Percentiles rank a stretch among this genome's conserved stretches.
These are phyloP conservation scores for Allium fistulosum DNA, from an alignment of 106 monocot genomes.

Conservation along the genomic window DNA sequence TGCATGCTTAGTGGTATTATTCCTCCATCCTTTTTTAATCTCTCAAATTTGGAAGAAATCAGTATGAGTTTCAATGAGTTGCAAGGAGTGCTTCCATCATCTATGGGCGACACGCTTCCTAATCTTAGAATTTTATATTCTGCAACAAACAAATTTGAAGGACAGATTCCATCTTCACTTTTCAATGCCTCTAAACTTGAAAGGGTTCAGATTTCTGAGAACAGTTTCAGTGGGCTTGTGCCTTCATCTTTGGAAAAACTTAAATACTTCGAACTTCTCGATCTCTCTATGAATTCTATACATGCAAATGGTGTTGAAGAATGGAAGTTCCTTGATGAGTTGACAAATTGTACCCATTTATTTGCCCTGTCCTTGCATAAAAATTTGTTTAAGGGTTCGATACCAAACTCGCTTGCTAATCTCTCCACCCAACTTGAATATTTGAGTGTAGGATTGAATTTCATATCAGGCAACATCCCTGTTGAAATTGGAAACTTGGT, in stretches of 20 bases:
- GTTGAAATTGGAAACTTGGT: conserved; percentile 3
- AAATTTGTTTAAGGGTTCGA: conserved; percentile 10
- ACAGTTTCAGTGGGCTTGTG: conserved; percentile 9
- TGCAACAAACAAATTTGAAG: conserved; percentile 7
- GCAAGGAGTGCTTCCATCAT: background rate
- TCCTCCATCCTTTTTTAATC: conserved; percentile 5
- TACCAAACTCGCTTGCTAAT: conserved; percentile 14
- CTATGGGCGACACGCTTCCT: background rate
- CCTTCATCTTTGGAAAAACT: conserved; percentile 6
- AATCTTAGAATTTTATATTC: conserved; percentile 6
- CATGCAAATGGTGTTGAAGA: background rate
- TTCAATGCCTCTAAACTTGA: conserved; percentile 13
- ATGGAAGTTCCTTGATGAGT: conserved; percentile 11
- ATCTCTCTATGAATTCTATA: background rate
- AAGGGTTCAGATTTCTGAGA: background rate
- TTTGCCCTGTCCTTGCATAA: background rate
- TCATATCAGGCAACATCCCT: conserved; percentile 8
- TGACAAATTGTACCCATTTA: conserved; percentile 13
- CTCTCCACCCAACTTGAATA: background rate
- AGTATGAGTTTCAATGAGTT: background rate
- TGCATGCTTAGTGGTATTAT: conserved; percentile 1
- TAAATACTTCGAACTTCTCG: background rate
- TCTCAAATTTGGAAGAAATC: background rate
- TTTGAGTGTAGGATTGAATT: background rate
- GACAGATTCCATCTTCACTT: conserved; percentile 16